These are phyloP conservation scores for Amanita fuliginea DNA, from an alignment of 768 basidiomycete species.

Conservation along the genomic window DNA sequence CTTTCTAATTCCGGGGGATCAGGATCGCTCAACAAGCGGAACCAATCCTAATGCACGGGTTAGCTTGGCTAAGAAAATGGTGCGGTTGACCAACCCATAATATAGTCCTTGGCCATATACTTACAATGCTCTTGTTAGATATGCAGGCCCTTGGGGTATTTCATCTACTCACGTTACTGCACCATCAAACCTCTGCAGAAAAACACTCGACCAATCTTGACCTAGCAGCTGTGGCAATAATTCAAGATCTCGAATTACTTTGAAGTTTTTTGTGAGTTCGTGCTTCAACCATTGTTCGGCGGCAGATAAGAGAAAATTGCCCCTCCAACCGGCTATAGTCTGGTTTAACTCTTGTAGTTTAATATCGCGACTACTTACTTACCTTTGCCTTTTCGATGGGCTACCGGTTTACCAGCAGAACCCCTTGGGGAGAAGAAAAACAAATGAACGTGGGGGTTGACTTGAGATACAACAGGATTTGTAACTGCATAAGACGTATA, in stretches of 20 bases:
- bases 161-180: conserved; percentile 61
- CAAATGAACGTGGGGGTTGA: conserved; percentile 84
- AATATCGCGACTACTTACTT: conserved; percentile 19
- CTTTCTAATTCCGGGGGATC: conserved; percentile 67
- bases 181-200: conserved; percentile 89
- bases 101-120: conserved; percentile 80
- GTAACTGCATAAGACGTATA: conserved; percentile 42
- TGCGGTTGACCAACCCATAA: conserved; percentile 34
- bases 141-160: no score
- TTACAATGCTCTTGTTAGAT: conserved; percentile 21
- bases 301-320: conserved; percentile 86
- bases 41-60: conserved; percentile 53
- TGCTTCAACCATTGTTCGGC: conserved; percentile 93
- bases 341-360: neutral
- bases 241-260: conserved; percentile 94
- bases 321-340: conserved; percentile 69
- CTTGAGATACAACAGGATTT: conserved; percentile 89
- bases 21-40: conserved; percentile 76
- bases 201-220: conserved; percentile 94
- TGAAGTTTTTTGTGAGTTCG: conserved; percentile 95
- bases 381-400: conserved; percentile 91
- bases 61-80: conserved; percentile 1
- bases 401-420: conserved; percentile 86
- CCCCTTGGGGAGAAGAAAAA: conserved; percentile 93
- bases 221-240: conserved; percentile 88